Evolutionary conservation across 2,329 filamentous ascomycete species (phyloP).

Genomic region (Aspergillus terreus): DNA sequence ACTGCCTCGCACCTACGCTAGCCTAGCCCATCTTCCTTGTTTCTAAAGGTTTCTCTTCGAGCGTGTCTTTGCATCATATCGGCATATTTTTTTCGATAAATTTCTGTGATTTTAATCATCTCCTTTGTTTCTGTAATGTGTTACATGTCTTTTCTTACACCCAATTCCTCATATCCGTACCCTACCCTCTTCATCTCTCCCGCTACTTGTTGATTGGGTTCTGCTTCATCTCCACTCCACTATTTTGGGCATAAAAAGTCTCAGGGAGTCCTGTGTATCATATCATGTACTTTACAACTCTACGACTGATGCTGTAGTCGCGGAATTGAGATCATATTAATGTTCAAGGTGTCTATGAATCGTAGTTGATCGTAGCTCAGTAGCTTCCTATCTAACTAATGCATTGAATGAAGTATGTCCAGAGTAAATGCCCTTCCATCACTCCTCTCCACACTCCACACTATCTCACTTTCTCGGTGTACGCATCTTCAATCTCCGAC

Average conservation of each 20-base stretch:
- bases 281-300: slow-evolving; percentile 20
- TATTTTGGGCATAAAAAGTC: slow-evolving; percentile 21
- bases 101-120: slow-evolving; percentile 20
- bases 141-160: slow-evolving; percentile 16
- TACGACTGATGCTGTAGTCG: slow-evolving; percentile 5
- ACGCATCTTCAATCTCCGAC: slow-evolving; percentile 6
- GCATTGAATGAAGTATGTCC: no score
- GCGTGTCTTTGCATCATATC: slow-evolving; percentile 34
- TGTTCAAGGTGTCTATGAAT: slow-evolving; percentile 4
- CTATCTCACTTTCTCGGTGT: slow-evolving; percentile 10
- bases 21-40: slow-evolving; percentile 13
- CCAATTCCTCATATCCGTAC: slow-evolving; percentile 9
- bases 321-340: slow-evolving; percentile 10
- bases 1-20: slow-evolving; percentile 14
- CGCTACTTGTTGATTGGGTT: slow-evolving; percentile 6
- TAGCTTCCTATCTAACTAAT: background rate
- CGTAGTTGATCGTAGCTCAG: background rate
- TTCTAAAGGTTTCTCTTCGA: slow-evolving; percentile 24
- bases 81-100: slow-evolving; percentile 22
- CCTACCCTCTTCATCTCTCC: slow-evolving; percentile 6
- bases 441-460: background rate
- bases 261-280: slow-evolving; percentile 24
- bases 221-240: slow-evolving; percentile 24
- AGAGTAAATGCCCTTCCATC: background rate
- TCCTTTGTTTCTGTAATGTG: slow-evolving; percentile 23